Evolutionary conservation across 2,329 filamentous ascomycete species (phyloP).

Genomic region (Knoxdaviesia proteae): DNA sequence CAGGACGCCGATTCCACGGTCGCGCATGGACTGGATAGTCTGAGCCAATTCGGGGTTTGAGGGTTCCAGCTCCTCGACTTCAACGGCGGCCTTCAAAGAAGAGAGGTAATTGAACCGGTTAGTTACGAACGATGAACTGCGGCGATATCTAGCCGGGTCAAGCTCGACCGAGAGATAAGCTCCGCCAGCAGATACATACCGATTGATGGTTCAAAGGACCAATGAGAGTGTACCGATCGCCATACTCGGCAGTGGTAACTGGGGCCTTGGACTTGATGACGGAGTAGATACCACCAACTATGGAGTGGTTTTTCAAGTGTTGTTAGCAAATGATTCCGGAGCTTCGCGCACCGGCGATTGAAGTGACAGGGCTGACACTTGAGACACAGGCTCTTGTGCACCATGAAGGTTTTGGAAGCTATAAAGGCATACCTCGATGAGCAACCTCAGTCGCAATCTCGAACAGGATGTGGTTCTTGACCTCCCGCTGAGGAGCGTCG

Average conservation of each 20-base stretch:
- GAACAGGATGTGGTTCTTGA: constrained; percentile 90
- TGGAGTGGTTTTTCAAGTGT: neutral
- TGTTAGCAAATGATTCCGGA: constrained; percentile 1
- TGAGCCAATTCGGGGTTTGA: constrained; percentile 56
- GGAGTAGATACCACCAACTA: constrained; percentile 96
- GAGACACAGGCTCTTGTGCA: too few species aligned
- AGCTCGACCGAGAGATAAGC: neutral
- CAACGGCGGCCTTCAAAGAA: constrained; percentile 58
- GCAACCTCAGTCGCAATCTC: constrained; percentile 95
- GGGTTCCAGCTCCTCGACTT: constrained; percentile 84
- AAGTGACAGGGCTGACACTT: neutral
- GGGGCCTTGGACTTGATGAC: constrained; percentile 98
- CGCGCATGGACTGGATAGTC: constrained; percentile 82
- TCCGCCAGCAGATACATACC: constrained; percentile 27
- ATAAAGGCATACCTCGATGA: constrained; percentile 52
- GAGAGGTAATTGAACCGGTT: neutral
- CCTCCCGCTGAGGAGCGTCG: constrained; percentile 38
- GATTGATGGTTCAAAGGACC: constrained; percentile 84
- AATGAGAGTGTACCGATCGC: constrained; percentile 85
- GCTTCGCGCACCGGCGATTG: neutral
- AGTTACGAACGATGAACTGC: neutral
- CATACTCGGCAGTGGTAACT: constrained; percentile 96
- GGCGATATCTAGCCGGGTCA: too few species aligned
- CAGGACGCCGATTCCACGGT: constrained; percentile 70
- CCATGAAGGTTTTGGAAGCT: neutral